Evolutionary conservation across 1,284 basidiomycete species (phyloP), one percentile per base, ranked within the genome.

Genomic region (Phellopilus nigrolimitatus): DNA sequence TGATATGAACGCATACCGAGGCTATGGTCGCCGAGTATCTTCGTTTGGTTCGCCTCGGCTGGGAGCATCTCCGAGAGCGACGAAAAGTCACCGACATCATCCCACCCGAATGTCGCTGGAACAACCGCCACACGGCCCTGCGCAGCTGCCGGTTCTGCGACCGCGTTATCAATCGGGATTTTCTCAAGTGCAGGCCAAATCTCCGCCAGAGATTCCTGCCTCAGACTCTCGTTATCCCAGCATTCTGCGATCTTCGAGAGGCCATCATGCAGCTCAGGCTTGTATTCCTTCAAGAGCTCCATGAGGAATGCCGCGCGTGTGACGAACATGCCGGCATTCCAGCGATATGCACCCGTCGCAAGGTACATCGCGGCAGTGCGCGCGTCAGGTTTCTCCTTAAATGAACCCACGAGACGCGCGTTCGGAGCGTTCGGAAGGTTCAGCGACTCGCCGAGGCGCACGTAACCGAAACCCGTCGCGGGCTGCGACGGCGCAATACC

Each of bases 241-340:
- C 74, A 79, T 4, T 68, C 74, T 3, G 82, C 84, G 59, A 90
- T 85, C 63, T 71, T 76, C 64, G 70, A 57, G 34, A 91, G 69
- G 2, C 83, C 85, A 3, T 79, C 76, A 52, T 80, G 69, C 54
- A 91, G 61, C 27, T 81, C 82, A 7, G 84, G 84, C 60, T 84
- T 82, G 68, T 88, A 85, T 61, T 84, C 78, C 59, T 78, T 72
- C 55, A 90, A 66, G 24, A 89, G 71, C 51, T 80, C 68, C 69
- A 91, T 71, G 22, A 91, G 71, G 60, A 86, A 76, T 13, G 76
- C 69, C 2, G 88, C 88, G 66, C 81, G 87, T 15, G 79, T 84
- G 33, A 91, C 88, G 69, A 91, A 91, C 88, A 91, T 91, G 57
- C 88, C 88, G 9, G 86, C 88, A 61, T 91, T 91, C 88, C 88